Evolutionary conservation across 768 basidiomycete species (phyloP).

Genomic region (Pisolithus sp.): DNA sequence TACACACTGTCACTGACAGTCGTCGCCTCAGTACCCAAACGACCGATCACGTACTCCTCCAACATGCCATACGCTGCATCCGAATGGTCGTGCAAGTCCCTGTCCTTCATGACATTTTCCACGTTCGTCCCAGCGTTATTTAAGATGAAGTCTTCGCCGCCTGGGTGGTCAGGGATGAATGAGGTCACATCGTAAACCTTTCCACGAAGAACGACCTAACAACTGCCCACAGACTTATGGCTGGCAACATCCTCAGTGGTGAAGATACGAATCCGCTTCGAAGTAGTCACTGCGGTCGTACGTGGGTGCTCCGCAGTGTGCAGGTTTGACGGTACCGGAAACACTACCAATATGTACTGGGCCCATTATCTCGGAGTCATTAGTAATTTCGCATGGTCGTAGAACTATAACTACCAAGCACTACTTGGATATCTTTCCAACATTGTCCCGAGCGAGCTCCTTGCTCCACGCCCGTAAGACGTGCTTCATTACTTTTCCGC

Average conservation of each 20-base stretch:
- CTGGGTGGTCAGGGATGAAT: conserved; percentile 87
- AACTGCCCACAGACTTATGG: conserved; percentile 56
- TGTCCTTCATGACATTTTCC: conserved; percentile 72
- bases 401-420: no score
- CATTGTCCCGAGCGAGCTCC: conserved; percentile 39
- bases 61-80: conserved; percentile 89
- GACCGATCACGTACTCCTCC: conserved; percentile 80
- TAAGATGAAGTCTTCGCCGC: conserved; percentile 88
- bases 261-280: conserved; percentile 64
- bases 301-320: no score
- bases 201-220: conserved; percentile 77
- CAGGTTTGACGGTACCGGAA: no score
- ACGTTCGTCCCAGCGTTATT: conserved; percentile 82
- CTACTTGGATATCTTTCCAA: conserved; percentile 28
- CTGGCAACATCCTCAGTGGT: conserved; percentile 64
- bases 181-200: conserved; percentile 86
- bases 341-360: no score
- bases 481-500: conserved; percentile 85
- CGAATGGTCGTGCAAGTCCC: conserved; percentile 80
- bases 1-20: conserved; percentile 73
- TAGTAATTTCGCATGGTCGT: no score
- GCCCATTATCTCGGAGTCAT: no score
- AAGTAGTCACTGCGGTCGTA: conserved; percentile 42
- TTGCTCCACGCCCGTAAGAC: conserved; percentile 64
- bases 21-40: conserved; percentile 66